Base-by-base conservation (phyloP, 2,329 filamentous ascomycete species). In the Aspergillus tubingensis region DNA sequence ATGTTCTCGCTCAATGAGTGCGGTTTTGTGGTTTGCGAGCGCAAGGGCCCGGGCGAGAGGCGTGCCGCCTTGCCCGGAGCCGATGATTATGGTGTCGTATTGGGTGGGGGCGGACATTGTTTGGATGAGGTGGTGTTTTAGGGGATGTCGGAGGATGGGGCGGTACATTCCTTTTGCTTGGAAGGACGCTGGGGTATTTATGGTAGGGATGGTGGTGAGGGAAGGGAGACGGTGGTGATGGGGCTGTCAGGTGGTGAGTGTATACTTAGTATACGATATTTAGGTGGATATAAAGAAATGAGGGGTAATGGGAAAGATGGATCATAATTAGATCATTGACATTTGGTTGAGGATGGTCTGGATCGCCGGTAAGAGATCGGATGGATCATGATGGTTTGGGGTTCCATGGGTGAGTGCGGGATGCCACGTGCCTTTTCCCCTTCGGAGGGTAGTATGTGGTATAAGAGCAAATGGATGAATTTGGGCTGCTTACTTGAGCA, bases 1-100 rank as follows among this genome's bases (percentile, higher is more conserved):
- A 56, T 82, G 76, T 0, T 74, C 61, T 6, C 43, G 48, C 23
- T 60, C 58, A 30, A 60, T 53, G 10, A 60, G 39, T 2, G 48
- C 58, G 3, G 54, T 60, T 41, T 54, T 60, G 19, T 49, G 30
- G 2, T 57, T 39, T 11, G 58, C 58, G n/a, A 41, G 15, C 0
- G 58, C 58, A 5, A 57, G 43, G 8, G 58, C 58, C 0, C 23
- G 57, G 2, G 58, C 58, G 1, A 60, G 58, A 0, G 58, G 58
- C 13, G 58, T 57, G 11, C 58, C 58, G n/a, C 58, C 58, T 48
- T 60, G 58, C 2, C 54, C 58, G 2, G 58, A 60, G 54, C 58
- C 58, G 23, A 60, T 57, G 21, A 60, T 57, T 2, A 60, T 60
- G 6, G 54, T 48, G 13, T 57, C 58, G 49, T 60, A 60, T 13